phyloP scores from a whole-genome alignment of 2,329 filamentous ascomycete genomes.

The Colletotrichum cuscutae region DNA sequence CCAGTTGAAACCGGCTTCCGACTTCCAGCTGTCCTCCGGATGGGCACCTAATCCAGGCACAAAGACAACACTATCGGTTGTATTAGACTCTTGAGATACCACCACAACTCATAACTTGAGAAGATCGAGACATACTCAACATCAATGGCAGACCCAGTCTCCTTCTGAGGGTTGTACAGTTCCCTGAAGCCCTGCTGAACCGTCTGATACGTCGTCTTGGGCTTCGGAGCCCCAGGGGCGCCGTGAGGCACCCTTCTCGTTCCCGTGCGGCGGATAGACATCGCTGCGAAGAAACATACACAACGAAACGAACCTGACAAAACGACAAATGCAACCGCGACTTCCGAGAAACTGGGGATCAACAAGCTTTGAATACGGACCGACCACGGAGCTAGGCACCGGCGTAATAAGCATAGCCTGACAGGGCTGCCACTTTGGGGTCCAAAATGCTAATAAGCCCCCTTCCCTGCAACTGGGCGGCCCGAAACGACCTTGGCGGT shows the following conservation, averaged over 20 bases:
- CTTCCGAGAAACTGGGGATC: constrained; percentile 3
- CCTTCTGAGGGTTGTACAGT: constrained; percentile 45
- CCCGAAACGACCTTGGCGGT: constrained; percentile 30
- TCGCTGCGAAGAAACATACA: neutral
- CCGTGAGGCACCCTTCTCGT: constrained; percentile 30
- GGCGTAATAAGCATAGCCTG: constrained; percentile 3
- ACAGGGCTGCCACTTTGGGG: constrained; percentile 19
- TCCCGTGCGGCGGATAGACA: constrained; percentile 30
- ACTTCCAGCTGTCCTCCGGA: constrained; percentile 52
- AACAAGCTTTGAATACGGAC: constrained; percentile 19
- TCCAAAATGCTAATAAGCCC: neutral
- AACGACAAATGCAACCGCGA: neutral
- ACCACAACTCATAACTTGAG: neutral
- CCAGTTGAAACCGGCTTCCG: constrained; percentile 53
- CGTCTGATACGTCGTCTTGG: constrained; percentile 47
- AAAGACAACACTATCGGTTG: constrained; percentile 48
- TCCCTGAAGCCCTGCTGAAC: constrained; percentile 52
- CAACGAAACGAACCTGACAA: neutral
- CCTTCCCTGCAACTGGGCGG: constrained; percentile 27
- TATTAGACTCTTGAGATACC: constrained; percentile 21
- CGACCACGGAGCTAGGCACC: constrained; percentile 19
- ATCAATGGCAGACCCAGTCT: constrained; percentile 43
- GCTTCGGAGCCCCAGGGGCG: constrained; percentile 32
- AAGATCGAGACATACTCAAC: constrained; percentile 44
- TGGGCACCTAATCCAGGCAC: constrained; percentile 53